Base-by-base conservation (phyloP, 495 filamentous ascomycete species). In the Xylaria longipes region DNA sequence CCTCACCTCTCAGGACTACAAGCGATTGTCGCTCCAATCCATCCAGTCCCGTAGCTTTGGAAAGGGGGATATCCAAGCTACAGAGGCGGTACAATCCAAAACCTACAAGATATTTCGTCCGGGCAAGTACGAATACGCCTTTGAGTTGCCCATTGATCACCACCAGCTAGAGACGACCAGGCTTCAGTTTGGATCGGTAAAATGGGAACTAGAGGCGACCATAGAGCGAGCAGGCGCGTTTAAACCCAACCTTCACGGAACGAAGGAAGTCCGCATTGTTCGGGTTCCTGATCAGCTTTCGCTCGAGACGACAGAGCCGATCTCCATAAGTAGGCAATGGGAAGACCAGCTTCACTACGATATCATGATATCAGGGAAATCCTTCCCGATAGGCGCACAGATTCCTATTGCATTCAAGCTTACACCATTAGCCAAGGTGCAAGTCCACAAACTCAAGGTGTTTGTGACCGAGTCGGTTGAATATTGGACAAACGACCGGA, bases 301-400 rank as follows among this genome's bases (percentile, higher is more conserved):
- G 5, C 83, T 98, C 62, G 97, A 99, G 77, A 93, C 94, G 80
- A 90, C 95, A 33, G 96, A 99, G 77, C 96, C 96, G 17, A 99
- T 99, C 79, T 95, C 95, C 27, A 98, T 99, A 75, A 97, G 93
- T 65, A 87, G 96, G 31, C 95, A 94, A 68, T 99, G 96, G 96
- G 96, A 99, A 76, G 97, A 99, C 76, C 96, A 99, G 76, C 87
- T 99, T 41, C 95, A 98, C 76, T 99, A 99, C 81, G 96, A 99
- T 75, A 99, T 99, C 71, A 93, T 98, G 75, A 97, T 99, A 71
- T 98, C 95, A 4, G 96, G 97, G 64, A 99, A 99, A 89, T 97
- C 95, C 2, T 99, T 99, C 76, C 94, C 96, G 4, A 85, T 99
- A 17, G 97, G 97, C 25, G 87, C 92, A 4, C 94, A 94, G 75